These are phyloP conservation scores for Populus ilicifolia DNA, from an alignment of 345 rosid species.

Conservation along the genomic window DNA sequence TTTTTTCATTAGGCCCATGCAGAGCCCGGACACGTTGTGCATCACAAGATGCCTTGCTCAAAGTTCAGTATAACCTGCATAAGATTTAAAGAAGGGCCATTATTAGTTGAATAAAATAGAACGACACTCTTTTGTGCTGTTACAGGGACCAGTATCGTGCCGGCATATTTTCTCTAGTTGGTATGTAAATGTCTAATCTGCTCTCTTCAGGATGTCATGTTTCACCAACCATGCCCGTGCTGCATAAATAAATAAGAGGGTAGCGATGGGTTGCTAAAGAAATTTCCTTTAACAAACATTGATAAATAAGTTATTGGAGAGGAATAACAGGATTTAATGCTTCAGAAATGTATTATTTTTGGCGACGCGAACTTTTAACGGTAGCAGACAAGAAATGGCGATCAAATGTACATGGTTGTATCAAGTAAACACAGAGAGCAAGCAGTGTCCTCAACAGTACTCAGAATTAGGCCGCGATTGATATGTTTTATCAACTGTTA, in stretches of 20 bases:
- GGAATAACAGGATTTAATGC: not conserved
- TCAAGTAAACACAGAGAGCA: no score
- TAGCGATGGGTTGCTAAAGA: not conserved
- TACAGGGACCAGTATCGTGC: not conserved
- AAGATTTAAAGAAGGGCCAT: not conserved
- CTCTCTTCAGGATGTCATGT: not conserved
- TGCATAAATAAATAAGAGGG: not conserved
- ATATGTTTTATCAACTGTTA: not conserved
- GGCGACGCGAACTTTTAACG: not conserved
- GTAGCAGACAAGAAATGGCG: not conserved
- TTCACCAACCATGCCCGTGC: constrained; percentile 6
- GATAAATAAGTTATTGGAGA: not conserved
- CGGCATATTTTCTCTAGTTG: not conserved
- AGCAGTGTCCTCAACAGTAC: not conserved
- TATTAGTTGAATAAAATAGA: not conserved
- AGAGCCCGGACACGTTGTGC: not conserved
- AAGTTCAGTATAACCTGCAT: not conserved
- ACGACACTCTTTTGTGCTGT: not conserved
- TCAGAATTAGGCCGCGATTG: not conserved
- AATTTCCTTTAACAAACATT: not conserved
- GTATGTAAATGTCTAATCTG: not conserved
- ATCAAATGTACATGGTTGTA: no score
- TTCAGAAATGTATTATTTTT: not conserved
- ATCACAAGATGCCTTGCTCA: not conserved
- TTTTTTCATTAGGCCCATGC: not conserved